Evolutionary conservation across 495 filamentous ascomycete genomes (phyloP).

Genomic region (Penicillium malachiteum): DNA sequence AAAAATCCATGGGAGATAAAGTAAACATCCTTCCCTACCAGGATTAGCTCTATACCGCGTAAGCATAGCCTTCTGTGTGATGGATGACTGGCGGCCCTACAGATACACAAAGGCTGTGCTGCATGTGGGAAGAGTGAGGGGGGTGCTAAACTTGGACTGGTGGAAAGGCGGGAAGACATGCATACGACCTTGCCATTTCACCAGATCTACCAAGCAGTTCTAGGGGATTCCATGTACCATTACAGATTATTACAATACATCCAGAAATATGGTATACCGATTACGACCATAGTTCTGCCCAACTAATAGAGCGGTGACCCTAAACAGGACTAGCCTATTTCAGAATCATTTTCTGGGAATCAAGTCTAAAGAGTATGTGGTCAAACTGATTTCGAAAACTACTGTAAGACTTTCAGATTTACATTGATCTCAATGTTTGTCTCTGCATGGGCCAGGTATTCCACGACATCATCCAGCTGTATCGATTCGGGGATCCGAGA

Average conservation of each 20-base stretch:
- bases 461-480: slow-evolving; percentile 33
- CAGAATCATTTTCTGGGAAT: no score
- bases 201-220: slow-evolving; percentile 9
- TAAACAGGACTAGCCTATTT: no score
- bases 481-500: background rate
- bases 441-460: slow-evolving; percentile 30
- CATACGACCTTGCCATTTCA: slow-evolving; percentile 17
- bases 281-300: no score
- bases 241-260: no score
- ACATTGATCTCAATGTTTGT: slow-evolving; percentile 2
- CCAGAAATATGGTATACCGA: no score
- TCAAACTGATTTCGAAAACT: no score
- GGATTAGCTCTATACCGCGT: slow-evolving; percentile 14
- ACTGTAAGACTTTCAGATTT: slow-evolving; percentile 19
- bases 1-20: slow-evolving; percentile 1
- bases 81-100: no score
- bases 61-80: slow-evolving; percentile 16
- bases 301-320: no score
- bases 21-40: slow-evolving; percentile 15
- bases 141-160: no score
- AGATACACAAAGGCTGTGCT: slow-evolving; percentile 5
- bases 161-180: slow-evolving; percentile 4
- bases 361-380: no score
- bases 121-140: slow-evolving; percentile 14
- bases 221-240: slow-evolving; percentile 9